phyloP scores from a whole-genome alignment of 108 stramenopile genomes.

The Fragilariopsis cylindrus region DNA sequence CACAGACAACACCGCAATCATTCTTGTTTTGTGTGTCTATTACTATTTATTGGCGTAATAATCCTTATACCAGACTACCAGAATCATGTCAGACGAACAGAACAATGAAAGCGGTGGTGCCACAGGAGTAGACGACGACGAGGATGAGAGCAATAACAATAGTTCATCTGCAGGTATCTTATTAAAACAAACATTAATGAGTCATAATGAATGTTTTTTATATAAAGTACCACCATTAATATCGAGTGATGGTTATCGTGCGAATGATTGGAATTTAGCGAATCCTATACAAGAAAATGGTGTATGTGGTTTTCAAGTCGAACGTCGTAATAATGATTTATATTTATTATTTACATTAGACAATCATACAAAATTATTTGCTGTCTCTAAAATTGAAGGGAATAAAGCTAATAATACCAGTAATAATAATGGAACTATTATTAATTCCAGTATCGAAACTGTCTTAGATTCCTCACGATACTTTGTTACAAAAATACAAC shows the following conservation, averaged over 20 bases:
- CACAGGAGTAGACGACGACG: too few relatives aligned
- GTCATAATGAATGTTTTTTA: conserved; percentile 71
- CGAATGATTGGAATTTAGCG: conserved; percentile 83
- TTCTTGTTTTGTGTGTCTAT: too few relatives aligned
- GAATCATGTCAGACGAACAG: too few relatives aligned
- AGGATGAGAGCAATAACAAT: too few relatives aligned
- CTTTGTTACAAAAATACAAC: conserved; percentile 61
- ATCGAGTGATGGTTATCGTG: conserved; percentile 63
- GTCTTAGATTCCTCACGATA: conserved; percentile 56
- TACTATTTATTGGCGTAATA: too few relatives aligned
- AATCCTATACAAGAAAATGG: conserved; percentile 32
- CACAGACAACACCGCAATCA: too few relatives aligned
- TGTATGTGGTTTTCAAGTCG: conserved; percentile 54
- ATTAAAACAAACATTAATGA: conserved; percentile 60
- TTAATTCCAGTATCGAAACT: conserved; percentile 26
- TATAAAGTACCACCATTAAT: conserved; percentile 79
- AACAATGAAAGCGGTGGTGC: too few relatives aligned
- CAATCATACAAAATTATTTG: conserved; percentile 37
- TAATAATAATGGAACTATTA: neutral
- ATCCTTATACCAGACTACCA: too few relatives aligned
- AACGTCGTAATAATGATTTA: conserved; percentile 43
- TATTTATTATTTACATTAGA: conserved; percentile 41
- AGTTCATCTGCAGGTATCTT: neutral
- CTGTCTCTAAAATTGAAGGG: conserved; percentile 18
- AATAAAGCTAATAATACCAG: neutral